Percentiles rank a stretch among this genome's conserved stretches.
Conservation (phyloP, 1,139 yeast species). For the Magnusiomyces tetraspermus region DNA sequence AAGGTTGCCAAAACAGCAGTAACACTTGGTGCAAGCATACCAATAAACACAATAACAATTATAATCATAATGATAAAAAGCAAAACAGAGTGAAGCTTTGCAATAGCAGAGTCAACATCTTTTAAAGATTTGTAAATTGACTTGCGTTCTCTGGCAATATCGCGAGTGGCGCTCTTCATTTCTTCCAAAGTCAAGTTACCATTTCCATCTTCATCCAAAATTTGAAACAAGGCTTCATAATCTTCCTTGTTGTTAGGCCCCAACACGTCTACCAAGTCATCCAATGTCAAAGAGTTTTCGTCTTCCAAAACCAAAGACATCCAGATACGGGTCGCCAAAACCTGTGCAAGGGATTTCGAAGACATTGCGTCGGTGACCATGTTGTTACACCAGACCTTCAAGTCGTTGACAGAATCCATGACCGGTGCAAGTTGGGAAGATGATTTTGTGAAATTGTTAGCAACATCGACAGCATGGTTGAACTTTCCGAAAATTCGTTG, state of each 20-base stretch:
- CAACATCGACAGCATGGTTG: conserved; percentile 27
- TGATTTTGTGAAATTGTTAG: conserved; percentile 9
- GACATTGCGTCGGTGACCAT: conserved; percentile 33
- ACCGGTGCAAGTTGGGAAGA: conserved; percentile 17
- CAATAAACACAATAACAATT: conserved; percentile 33
- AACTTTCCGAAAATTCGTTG: conserved; percentile 25
- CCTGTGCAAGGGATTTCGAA: conserved; percentile 26
- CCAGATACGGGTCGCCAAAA: conserved; percentile 36
- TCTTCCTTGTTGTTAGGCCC: conserved; percentile 28
- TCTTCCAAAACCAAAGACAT: conserved; percentile 36
- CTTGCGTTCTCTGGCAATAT: conserved; percentile 31
- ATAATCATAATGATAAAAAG: conserved; percentile 31
- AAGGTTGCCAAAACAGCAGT: conserved; percentile 36
- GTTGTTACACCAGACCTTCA: conserved; percentile 19
- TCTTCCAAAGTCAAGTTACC: conserved; percentile 35
- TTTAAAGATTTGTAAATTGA: conserved; percentile 33
- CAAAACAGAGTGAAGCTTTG: conserved; percentile 33
- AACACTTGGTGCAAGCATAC: conserved; percentile 37
- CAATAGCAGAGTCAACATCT: conserved; percentile 37
- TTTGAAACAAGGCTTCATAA: conserved; percentile 30
- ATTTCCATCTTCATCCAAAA: conserved; percentile 33
- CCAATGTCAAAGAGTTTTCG: conserved; percentile 29
- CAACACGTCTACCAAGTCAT: conserved; percentile 33
- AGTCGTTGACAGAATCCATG: conserved; percentile 7
- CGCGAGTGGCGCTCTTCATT: conserved; percentile 30